Evolutionary conservation across 78 protist genomes (phyloP), one percentile per base, ranked within the genome.

Genomic region (Chrysochromulina tobinii): DNA sequence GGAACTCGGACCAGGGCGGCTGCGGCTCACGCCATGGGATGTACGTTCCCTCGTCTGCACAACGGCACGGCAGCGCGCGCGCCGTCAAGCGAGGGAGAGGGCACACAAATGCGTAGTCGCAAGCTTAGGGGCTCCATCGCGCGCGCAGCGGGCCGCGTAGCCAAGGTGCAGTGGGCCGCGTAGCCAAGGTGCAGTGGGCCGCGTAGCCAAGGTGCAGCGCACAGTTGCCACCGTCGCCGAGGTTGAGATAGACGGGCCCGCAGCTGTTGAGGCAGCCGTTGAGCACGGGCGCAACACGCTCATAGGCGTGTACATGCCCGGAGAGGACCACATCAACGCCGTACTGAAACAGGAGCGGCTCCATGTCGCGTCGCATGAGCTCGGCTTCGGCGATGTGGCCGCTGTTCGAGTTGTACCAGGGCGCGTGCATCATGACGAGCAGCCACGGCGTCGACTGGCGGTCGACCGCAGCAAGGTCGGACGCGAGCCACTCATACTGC

Each of bases 281-380:
- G 54, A 14, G 14, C 51, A 25, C 12, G 8, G 93, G 90, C 1
- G 14, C 86, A 11, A 61, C 83, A 4, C 93, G 83, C 75, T 91
- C 93, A 55, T 81, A 91, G 15, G 93, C 93, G 77, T 91, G 93
- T 5, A 84, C 93, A 55, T 91, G 93, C 27, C 93, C 93, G 6
- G 54, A 12, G 54, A 91, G 89, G n/a, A 91, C 57, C 0, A 91
- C 8, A 55, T 91, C 93, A 48, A 84, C 81, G 55, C 88, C 69
- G 18, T 6, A 3, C 55, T 79, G 15, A 53, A 0, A 6, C 17
- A 91, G 66, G 14, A 91, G 68, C 17, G 17, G 21, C 77, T 91
- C 93, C 61, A 81, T 66, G 59, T 20, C 38, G 11, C 1, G 55
- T 50, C 90, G 77, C 90, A 88, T 88, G 48, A 38, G 81, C 81